phyloP scores from a whole-genome alignment of 768 basidiomycete species.

The Lentinus tigrinus region DNA sequence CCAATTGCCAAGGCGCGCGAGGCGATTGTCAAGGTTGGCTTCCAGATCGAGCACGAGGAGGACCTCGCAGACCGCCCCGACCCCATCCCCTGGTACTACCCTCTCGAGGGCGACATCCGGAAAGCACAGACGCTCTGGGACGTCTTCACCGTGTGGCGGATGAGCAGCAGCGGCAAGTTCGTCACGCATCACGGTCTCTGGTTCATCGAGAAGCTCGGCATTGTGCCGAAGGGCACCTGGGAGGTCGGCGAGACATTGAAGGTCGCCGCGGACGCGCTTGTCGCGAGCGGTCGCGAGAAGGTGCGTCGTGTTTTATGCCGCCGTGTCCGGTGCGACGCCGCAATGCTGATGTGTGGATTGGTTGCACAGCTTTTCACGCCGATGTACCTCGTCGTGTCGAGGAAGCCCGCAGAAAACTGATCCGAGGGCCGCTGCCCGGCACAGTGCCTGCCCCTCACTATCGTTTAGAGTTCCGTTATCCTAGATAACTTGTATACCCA shows the following conservation, averaged over 20 bases:
- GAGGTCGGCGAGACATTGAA: constrained; percentile 89
- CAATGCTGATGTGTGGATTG: constrained; percentile 8
- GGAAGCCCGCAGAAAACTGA: constrained; percentile 26
- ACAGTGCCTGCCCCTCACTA: not conserved
- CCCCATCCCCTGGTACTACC: constrained; percentile 90
- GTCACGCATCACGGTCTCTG: constrained; percentile 81
- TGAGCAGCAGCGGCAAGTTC: constrained; percentile 82
- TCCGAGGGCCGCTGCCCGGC: not conserved
- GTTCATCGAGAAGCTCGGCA: constrained; percentile 69
- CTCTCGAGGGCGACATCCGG: constrained; percentile 86
- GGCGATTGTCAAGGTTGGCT: constrained; percentile 82
- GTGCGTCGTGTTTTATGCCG: constrained; percentile 37
- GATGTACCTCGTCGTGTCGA: constrained; percentile 69
- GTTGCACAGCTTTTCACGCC: constrained; percentile 74
- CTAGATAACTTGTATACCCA: constrained; percentile 15
- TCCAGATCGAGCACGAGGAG: constrained; percentile 87
- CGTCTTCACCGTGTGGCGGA: constrained; percentile 83
- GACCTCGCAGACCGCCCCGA: constrained; percentile 88
- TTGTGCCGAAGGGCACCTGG: constrained; percentile 90
- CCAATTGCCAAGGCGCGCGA: constrained; percentile 64
- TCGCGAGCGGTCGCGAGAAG: constrained; percentile 85
- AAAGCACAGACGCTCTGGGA: constrained; percentile 97
- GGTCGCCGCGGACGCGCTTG: constrained; percentile 74
- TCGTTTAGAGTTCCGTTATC: not conserved
- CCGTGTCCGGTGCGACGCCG: not conserved